phyloP scores from a whole-genome alignment of 2,329 filamentous ascomycete genomes.

The Clonostachys chloroleuca region DNA sequence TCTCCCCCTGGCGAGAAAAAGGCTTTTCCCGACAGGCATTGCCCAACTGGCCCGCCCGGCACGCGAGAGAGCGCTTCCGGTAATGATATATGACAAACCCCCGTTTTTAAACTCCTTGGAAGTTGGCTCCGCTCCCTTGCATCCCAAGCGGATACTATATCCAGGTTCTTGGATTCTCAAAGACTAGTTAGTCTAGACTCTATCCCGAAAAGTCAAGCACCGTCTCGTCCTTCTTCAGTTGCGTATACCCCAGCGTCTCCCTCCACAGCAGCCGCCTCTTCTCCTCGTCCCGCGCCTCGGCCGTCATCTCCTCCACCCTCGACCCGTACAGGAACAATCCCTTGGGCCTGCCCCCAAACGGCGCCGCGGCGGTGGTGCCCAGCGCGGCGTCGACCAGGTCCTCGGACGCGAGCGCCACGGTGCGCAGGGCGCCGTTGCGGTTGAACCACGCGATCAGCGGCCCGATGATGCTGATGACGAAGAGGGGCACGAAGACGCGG shows the following conservation, averaged over 20 bases:
- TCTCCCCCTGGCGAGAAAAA: too few relatives aligned
- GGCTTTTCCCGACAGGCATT: too few relatives aligned
- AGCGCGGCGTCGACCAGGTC: slow-evolving; percentile 24
- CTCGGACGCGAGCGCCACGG: slow-evolving; percentile 21
- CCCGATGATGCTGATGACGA: slow-evolving; percentile 14
- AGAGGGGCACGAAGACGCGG: slow-evolving; percentile 8
- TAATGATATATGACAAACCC: too few relatives aligned
- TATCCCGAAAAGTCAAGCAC: slow-evolving; percentile 4
- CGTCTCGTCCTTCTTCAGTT: slow-evolving; percentile 17
- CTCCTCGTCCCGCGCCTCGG: slow-evolving; percentile 19
- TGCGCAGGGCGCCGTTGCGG: slow-evolving; percentile 21
- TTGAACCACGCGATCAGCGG: slow-evolving; percentile 12
- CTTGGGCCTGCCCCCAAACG: slow-evolving; percentile 11
- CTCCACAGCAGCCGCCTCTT: slow-evolving; percentile 23
- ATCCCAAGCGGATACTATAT: too few relatives aligned
- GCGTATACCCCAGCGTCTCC: slow-evolving; percentile 15
- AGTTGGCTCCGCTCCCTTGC: too few relatives aligned
- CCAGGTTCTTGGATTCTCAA: too few relatives aligned
- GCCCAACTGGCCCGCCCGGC: too few relatives aligned
- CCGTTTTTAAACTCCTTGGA: too few relatives aligned
- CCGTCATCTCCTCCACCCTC: slow-evolving; percentile 15
- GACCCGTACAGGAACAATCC: slow-evolving; percentile 25
- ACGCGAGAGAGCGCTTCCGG: too few relatives aligned
- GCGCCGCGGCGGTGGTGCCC: slow-evolving; percentile 6
- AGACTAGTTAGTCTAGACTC: too few relatives aligned